Percentiles rank a stretch among this genome's conserved stretches.
These are phyloP conservation scores for Cryomyces minteri DNA, from an alignment of 495 filamentous ascomycete species.

Conservation along the genomic window DNA sequence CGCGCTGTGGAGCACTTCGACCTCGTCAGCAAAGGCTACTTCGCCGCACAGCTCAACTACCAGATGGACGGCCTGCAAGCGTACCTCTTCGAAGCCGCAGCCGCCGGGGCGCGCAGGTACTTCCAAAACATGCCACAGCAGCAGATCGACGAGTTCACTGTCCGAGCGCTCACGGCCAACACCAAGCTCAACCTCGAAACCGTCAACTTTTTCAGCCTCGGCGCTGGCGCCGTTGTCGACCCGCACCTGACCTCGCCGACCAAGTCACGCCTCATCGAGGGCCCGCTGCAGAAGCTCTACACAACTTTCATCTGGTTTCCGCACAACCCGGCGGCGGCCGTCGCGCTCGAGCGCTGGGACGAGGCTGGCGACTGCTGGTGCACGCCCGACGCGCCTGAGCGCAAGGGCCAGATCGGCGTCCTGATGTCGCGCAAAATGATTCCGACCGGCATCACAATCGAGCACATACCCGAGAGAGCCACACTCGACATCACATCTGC, in stretches of 20 bases:
- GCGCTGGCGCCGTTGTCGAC: conserved; percentile 14
- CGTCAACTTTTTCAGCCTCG: conserved; percentile 19
- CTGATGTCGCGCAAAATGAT: conserved; percentile 26
- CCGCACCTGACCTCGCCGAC: conserved; percentile 15
- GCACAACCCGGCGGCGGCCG: background rate
- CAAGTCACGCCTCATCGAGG: background rate
- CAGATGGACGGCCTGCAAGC: no score
- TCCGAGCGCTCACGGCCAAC: background rate
- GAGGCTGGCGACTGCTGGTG: conserved; percentile 56
- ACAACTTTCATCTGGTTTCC: background rate
- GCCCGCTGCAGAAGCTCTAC: background rate
- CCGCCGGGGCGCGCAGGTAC: background rate
- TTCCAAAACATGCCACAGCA: background rate
- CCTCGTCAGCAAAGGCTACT: background rate
- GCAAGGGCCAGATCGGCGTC: conserved; percentile 26
- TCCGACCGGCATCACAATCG: conserved; percentile 37
- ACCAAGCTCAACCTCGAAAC: background rate
- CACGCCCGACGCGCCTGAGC: conserved; percentile 15
- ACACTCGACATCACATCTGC: conserved; percentile 34
- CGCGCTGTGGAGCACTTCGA: background rate
- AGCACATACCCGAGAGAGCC: conserved; percentile 36
- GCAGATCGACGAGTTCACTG: background rate
- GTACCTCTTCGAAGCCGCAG: background rate
- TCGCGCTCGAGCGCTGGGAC: conserved; percentile 34
- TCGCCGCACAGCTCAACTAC: background rate